Base-by-base conservation (phyloP, 768 basidiomycete genomes). In the Psilocybe tampanensis region DNA sequence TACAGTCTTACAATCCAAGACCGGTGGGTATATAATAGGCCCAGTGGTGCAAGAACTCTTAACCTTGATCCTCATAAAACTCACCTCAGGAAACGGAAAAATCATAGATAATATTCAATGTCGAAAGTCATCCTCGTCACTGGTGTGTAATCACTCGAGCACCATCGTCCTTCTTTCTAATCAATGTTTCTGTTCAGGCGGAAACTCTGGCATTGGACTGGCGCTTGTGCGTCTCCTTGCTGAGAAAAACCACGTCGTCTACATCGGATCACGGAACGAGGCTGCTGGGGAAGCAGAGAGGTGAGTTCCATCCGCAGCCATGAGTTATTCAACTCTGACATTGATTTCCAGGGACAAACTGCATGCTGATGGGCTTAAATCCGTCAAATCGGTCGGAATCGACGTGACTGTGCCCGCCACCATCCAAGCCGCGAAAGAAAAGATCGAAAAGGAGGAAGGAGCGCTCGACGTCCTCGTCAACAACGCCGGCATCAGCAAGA, bases 201-300 rank as follows among this genome's bases (percentile, higher is more conserved):
- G 74, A 24, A 80, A 79, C 61, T 62, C 77, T 45, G 79, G 79
- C 2, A 80, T 82, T 29, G 78, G 79, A 34, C 77, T 74, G 56
- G 77, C 80, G 55, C 70, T 80, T 29, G 76, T 78, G 18, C 71
- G 71, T 21, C 67, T 78, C 15, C 67, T 81, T 9, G 79, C 79
- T 2, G 64, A 75, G 60, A 73, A 76, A 60, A 74, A 72, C 0
- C 73, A 80, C 59, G 74, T 56, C 11, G 78, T 82, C 9, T 81
- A 80, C 59, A 64, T 80, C 18, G 72, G 69, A 21, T 72, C 80
- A 1, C 72, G 79, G 54, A 79, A 76, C 41, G 68, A 72, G 57
- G 62, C 62, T 0, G 62, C 73, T 21, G 80, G 80, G 2, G 61
- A 70, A 45, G 76, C 76, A 62, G 76, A 76, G 19, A 66, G 68